A percentile compares a stretch with the other conserved stretches of the same genome.
phyloP scores from a whole-genome alignment of 257 asterid genomes.

The Solanum appendiculatum region DNA sequence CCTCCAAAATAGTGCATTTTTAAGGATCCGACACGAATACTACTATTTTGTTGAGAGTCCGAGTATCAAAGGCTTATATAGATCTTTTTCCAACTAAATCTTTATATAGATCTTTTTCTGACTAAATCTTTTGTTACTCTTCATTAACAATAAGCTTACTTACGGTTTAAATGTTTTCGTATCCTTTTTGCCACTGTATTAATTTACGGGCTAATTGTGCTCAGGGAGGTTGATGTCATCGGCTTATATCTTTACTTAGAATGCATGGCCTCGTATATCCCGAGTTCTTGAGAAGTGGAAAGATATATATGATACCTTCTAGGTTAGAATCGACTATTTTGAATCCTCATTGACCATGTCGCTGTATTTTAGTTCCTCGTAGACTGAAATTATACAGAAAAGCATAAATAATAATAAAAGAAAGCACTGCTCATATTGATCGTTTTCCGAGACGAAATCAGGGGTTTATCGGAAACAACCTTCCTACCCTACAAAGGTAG shows the following conservation, averaged over 20 bases:
- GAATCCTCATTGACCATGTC: neutral
- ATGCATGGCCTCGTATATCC: slow-evolving; percentile 75
- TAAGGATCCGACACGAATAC: neutral
- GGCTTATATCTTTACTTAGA: slow-evolving; percentile 75
- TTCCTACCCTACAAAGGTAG: neutral
- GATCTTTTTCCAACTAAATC: neutral
- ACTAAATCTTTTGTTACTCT: neutral
- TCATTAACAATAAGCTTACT: neutral
- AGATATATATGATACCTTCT: slow-evolving; percentile 67
- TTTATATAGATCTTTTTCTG: neutral
- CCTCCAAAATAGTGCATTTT: neutral
- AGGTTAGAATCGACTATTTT: neutral
- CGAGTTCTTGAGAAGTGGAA: slow-evolving; percentile 67
- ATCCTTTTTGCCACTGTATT: neutral
- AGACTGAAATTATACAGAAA: neutral
- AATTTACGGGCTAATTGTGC: neutral
- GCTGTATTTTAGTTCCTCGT: neutral
- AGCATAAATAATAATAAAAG: neutral
- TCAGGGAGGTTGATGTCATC: slow-evolving; percentile 72
- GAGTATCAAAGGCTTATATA: neutral
- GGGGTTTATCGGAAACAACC: neutral
- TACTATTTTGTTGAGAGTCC: neutral
- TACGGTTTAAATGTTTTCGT: neutral
- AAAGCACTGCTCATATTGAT: neutral
- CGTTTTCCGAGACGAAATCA: neutral